phyloP scores from a whole-genome alignment of 2,329 filamentous ascomycete genomes.

The Pleurostoma richardsiae region DNA sequence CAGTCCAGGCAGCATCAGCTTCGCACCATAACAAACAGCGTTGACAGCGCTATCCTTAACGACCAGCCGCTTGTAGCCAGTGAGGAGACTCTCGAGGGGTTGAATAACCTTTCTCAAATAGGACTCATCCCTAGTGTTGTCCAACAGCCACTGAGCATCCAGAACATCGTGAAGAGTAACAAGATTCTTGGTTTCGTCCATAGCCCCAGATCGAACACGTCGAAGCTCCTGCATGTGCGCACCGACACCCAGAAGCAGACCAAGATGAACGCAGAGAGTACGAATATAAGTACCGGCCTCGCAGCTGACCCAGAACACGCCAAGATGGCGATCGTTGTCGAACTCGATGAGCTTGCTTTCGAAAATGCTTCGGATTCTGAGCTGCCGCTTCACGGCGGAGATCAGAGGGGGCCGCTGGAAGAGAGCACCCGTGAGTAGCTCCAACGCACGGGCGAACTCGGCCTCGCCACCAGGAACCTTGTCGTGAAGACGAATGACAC shows the following conservation, averaged over 20 bases:
- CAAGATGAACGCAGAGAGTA: slow-evolving; percentile 93
- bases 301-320: slow-evolving; percentile 99
- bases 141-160: slow-evolving; percentile 92
- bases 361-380: slow-evolving; percentile 96
- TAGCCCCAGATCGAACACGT: slow-evolving; percentile 88
- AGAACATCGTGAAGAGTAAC: slow-evolving; percentile 94
- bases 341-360: slow-evolving; percentile 97
- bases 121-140: slow-evolving; percentile 92
- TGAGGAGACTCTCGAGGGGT: slow-evolving; percentile 87
- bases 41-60: slow-evolving; percentile 97
- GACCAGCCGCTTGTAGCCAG: slow-evolving; percentile 91
- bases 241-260: slow-evolving; percentile 42
- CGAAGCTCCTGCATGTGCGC: slow-evolving; percentile 98
- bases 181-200: slow-evolving; percentile 84
- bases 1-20: slow-evolving; percentile 97
- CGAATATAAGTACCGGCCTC: slow-evolving; percentile 98
- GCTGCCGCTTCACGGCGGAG: slow-evolving; percentile 96
- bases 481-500: slow-evolving; percentile 91
- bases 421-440: slow-evolving; percentile 92
- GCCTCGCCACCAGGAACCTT: slow-evolving; percentile 90
- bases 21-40: slow-evolving; percentile 96
- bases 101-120: slow-evolving; percentile 88
- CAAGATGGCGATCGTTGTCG: slow-evolving; percentile 95
- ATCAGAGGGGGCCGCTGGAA: slow-evolving; percentile 97
- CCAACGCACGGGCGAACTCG: slow-evolving; percentile 87